These are phyloP conservation scores for Claviceps fusiformis DNA, from an alignment of 2,329 filamentous ascomycete species.

Conservation along the genomic window DNA sequence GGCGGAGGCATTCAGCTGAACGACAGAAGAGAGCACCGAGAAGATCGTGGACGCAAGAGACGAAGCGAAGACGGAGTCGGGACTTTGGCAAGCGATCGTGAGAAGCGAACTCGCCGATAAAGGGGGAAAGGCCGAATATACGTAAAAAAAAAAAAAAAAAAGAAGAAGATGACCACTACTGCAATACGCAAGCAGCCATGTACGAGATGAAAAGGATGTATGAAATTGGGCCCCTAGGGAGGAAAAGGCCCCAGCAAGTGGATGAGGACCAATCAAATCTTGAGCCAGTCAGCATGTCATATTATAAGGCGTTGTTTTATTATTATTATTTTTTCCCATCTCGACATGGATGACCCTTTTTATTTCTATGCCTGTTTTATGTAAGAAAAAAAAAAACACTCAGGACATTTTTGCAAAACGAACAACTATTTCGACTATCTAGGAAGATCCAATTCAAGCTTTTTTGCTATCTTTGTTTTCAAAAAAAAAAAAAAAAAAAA, in stretches of 20 bases:
- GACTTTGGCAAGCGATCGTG: conserved; percentile 27
- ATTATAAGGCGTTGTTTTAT: background rate
- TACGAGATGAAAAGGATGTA: background rate
- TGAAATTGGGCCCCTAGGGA: background rate
- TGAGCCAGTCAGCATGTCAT: background rate
- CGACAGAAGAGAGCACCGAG: conserved; percentile 20
- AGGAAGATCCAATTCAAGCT: too few relatives aligned
- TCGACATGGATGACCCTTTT: too few relatives aligned
- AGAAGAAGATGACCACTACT: background rate
- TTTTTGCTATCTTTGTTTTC: too few relatives aligned
- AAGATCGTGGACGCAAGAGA: conserved; percentile 25
- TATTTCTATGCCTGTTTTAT: too few relatives aligned
- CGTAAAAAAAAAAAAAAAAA: background rate
- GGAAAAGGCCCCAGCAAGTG: background rate
- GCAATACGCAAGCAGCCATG: background rate
- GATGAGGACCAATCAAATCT: background rate
- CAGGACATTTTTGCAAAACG: too few relatives aligned
- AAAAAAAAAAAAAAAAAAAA: too few relatives aligned
- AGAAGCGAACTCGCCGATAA: conserved; percentile 40
- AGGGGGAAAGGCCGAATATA: background rate
- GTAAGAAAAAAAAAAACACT: too few relatives aligned
- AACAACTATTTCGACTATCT: too few relatives aligned
- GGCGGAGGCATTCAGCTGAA: conserved; percentile 16
- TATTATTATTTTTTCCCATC: background rate
- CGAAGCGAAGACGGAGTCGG: conserved; percentile 35